Evolutionary conservation across 2,329 filamentous ascomycete species (phyloP), one percentile per base, ranked within the genome.

Genomic region (Trichoderma sp.): DNA sequence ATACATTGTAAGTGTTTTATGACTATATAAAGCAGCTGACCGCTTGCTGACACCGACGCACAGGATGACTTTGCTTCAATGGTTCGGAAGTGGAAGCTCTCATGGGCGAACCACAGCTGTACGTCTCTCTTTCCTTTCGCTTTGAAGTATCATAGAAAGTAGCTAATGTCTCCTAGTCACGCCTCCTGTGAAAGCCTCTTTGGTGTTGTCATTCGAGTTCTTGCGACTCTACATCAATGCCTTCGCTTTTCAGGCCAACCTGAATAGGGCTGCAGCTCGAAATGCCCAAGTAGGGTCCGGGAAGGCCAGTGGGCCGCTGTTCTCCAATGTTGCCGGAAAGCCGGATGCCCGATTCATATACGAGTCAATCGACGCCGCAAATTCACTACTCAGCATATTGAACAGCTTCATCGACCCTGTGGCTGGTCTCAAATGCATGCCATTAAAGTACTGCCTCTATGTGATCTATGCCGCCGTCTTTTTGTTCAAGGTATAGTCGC

Each of bases 71-170:
- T 62, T 62, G 59, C 59, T 28, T 62, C 59, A 8, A 62, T 62
- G 59, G 59, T 62, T 17, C 59, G 59, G 59, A 62, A 62, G 34
- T 62, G 59, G 59, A 62, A 62, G 34, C 59, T 62, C 15, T 62
- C 59, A 28, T 62, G 59, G 59, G 59, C 59, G 15, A 62, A 62
- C 8, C 59, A 62, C 34, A 62, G 59, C 34, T 62, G 59, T 62
- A 17, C 0, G 59, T 28, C 12, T 34, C 32, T 39, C 13, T 39
- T 39, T 39, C 2, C 2, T 43, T 20, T 17, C 43, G 8, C 9
- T 47, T 47, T 47, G 15, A 17, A 20, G 2, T 20, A 9, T 7
- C 11, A 11, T 11, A 47, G 43, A 47, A 47, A 9, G 17, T 20
- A n/a, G 17, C 43, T 47, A 47, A 47, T 47, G n/a, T 20, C 43